Percentiles rank a stretch among this genome's conserved stretches.
These are phyloP conservation scores for Sonneratia alba DNA, from an alignment of 345 rosid species.

Conservation along the genomic window DNA sequence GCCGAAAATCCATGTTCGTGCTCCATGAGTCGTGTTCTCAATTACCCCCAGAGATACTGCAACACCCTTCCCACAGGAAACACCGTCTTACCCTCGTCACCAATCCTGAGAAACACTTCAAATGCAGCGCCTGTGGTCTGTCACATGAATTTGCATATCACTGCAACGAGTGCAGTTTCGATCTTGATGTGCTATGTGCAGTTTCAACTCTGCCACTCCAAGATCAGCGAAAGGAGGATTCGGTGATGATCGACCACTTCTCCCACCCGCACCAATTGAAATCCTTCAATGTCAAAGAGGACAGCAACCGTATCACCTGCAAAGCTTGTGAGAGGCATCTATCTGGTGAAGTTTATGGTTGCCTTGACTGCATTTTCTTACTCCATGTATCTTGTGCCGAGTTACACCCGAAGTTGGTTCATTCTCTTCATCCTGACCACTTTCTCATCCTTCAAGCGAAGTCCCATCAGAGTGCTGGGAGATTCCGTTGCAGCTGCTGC, in stretches of 20 bases:
- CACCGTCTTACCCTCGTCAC: not conserved
- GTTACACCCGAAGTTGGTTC: not conserved
- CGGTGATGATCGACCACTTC: not conserved
- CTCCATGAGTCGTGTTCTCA: not conserved
- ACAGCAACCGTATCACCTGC: not conserved
- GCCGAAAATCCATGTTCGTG: not conserved
- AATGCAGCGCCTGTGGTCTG: not conserved
- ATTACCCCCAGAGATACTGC: not conserved
- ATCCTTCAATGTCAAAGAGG: not conserved
- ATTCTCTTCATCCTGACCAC: not conserved
- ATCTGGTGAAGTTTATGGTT: not conserved
- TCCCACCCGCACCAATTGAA: constrained; percentile 2
- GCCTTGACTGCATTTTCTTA: constrained; percentile 3
- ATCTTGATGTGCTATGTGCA: not conserved
- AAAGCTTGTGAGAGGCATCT: not conserved
- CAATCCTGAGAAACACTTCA: not conserved
- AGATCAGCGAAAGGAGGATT: not conserved
- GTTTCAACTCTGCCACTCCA: not conserved
- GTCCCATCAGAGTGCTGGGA: not conserved
- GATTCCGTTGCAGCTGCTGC: not conserved
- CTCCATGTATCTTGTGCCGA: not conserved
- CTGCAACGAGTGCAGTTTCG: not conserved
- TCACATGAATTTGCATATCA: constrained; percentile 1
- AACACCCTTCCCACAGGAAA: constrained; percentile 2
- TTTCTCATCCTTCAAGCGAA: constrained; percentile 1